Evolutionary conservation across 345 rosid species (phyloP).

Genomic region (Acer negundo): DNA sequence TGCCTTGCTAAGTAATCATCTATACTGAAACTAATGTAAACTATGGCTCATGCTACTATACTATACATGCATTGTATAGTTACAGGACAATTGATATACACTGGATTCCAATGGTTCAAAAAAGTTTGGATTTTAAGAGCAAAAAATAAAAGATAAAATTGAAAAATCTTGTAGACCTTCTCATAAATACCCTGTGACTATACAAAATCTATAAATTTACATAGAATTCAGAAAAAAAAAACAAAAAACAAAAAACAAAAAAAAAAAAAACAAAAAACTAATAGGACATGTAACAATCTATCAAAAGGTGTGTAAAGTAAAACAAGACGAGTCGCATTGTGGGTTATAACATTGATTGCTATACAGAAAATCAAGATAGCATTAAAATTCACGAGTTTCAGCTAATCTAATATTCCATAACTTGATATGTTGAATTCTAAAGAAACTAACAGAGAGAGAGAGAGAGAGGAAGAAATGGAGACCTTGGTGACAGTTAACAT

Average conservation of each 20-base stretch:
- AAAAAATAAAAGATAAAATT: neutral
- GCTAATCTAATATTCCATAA: neutral
- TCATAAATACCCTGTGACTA: neutral
- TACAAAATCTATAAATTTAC: too few relatives aligned
- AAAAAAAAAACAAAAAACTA: too few relatives aligned
- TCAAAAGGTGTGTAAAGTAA: neutral
- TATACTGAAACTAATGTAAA: neutral
- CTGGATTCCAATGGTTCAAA: neutral
- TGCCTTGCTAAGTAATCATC: neutral
- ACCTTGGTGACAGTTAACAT: slow-evolving; percentile 99
- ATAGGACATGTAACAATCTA: neutral
- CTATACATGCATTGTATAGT: neutral
- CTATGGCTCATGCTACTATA: neutral
- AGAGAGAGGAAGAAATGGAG: neutral
- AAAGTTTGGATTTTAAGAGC: neutral
- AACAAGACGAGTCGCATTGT: neutral
- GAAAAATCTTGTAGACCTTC: neutral
- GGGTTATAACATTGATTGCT: too few relatives aligned
- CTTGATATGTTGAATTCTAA: neutral
- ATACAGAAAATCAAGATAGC: neutral
- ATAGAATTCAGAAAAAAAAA: too few relatives aligned
- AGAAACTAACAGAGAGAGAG: neutral
- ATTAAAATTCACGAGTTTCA: neutral
- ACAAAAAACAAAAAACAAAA: too few relatives aligned
- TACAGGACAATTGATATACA: neutral